Evolutionary conservation across 192 early-diverging fungal species (phyloP).

Genomic region (Gaertneriomyces sp.): DNA sequence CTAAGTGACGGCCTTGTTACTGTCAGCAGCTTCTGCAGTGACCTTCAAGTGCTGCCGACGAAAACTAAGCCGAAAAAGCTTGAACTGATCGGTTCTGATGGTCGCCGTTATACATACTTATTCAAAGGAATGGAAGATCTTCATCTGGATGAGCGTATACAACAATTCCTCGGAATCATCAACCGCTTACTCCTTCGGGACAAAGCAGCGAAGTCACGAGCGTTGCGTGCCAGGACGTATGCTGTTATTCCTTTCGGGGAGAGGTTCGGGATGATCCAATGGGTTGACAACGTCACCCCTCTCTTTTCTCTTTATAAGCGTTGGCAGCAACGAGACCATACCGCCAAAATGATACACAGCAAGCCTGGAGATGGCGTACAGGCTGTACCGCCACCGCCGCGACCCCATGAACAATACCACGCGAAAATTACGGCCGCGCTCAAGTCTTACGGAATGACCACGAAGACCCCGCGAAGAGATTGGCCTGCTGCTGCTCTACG

Average conservation of each 20-base stretch:
- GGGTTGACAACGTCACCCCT: conserved; percentile 79
- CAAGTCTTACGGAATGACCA: conserved; percentile 49
- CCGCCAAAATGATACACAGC: conserved; percentile 50
- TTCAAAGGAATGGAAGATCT: conserved; percentile 93
- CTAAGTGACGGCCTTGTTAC: conserved; percentile 25
- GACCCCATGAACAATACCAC: conserved; percentile 45
- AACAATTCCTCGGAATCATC: conserved; percentile 67
- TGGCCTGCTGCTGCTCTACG: conserved; percentile 65
- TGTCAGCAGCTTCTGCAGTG: conserved; percentile 51
- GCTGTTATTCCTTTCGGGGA: conserved; percentile 85
- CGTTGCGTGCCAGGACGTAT: conserved; percentile 56
- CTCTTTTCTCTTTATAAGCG: conserved; percentile 74
- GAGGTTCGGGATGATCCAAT: conserved; percentile 89
- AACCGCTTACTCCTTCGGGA: conserved; percentile 63
- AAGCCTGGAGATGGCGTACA: conserved; percentile 41
- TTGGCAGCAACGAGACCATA: conserved; percentile 71
- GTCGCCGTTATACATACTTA: conserved; percentile 64
- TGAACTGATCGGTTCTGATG: conserved; percentile 54
- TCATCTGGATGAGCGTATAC: conserved; percentile 87
- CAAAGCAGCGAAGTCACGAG: conserved; percentile 31
- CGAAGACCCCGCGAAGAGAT: conserved; percentile 54
- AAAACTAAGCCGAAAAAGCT: conserved; percentile 94
- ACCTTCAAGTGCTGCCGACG: conserved; percentile 63
- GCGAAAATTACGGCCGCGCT: conserved; percentile 44
- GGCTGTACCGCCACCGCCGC: conserved; percentile 32